Base-by-base conservation (phyloP, 345 rosid species). In the Populus tremula region DNA sequence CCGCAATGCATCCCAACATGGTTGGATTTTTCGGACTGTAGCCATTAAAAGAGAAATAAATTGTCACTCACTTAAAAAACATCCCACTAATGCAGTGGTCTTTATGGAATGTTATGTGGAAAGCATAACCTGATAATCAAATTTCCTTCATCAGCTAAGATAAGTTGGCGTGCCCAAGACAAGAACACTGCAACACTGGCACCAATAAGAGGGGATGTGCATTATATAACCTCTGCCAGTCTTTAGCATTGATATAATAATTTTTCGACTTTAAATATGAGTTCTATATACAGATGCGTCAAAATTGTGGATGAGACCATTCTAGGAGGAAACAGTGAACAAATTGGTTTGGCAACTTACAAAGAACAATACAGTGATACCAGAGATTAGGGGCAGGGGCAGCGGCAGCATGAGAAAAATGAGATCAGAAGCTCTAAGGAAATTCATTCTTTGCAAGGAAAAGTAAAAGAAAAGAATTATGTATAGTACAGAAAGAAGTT, bases 1-100 rank as follows among this genome's bases (percentile, higher is more conserved):
- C 99, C 49, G 97, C 98, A 72, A 92, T 88, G 90, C 97, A 93
- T n/a, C 94, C 98, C 80, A 90, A 80, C 71, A 96, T 72, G 0
- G 89, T 86, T n/a, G 98, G 98, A 82, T 82, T 93, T 79, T 72
- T 76, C 31, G 72, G 80, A 45, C 90, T 88, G 83, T 43, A 64
- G 41, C 25, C 69, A 72, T 56, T 64, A 54, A 41, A 25, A 20
- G 49, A 33, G 67, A 36, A 5, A 61, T 66, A 3, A 66, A 21
- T 25, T 59, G 43, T 49, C 38, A 77, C 47, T 71, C 20, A 54
- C 17, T 7, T 20, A 23, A 25, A 50, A 67, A 27, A 2, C 20
- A n/a, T 21, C 6, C 20, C 5, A 29, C 38, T 69, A 6, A 27
- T 16, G 25, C 41, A 1, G 49, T 13, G 12, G 36, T 33, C 41